Conservation (phyloP, 2,329 filamentous ascomycete genomes). For the Xylaria digitata region DNA sequence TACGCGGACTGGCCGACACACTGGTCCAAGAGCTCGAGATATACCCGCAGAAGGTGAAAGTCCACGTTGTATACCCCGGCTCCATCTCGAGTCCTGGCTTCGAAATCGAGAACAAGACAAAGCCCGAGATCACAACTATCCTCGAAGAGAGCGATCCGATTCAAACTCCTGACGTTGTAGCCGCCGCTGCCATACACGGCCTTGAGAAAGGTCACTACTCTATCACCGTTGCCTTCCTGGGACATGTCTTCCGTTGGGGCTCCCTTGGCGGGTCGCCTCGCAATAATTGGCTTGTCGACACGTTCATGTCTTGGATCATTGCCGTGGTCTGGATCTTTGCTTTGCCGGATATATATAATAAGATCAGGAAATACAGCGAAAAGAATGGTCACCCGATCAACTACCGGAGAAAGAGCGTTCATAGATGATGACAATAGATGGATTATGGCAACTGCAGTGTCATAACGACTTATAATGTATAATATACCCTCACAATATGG, state of each 20-base stretch:
- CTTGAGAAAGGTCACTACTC: slow-evolving; percentile 85
- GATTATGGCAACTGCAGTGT: slow-evolving; percentile 30
- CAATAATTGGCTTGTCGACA: slow-evolving; percentile 71
- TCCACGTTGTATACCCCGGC: slow-evolving; percentile 86
- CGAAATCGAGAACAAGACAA: slow-evolving; percentile 78
- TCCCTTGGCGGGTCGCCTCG: slow-evolving; percentile 65
- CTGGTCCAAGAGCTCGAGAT: slow-evolving; percentile 85
- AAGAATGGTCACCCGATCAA: slow-evolving; percentile 68
- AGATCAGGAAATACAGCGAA: slow-evolving; percentile 67
- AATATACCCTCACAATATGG: slow-evolving; percentile 5
- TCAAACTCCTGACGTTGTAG: slow-evolving; percentile 83
- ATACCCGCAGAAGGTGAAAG: slow-evolving; percentile 84
- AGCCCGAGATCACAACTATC: slow-evolving; percentile 81
- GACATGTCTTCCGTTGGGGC: slow-evolving; percentile 75
- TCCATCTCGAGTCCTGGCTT: slow-evolving; percentile 83
- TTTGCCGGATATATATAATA: slow-evolving; percentile 65
- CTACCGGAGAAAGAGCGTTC: slow-evolving; percentile 53
- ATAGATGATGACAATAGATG: slow-evolving; percentile 34
- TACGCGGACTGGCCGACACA: slow-evolving; percentile 84
- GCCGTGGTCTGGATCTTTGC: slow-evolving; percentile 69
- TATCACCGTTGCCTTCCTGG: slow-evolving; percentile 80
- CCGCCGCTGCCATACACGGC: slow-evolving; percentile 73
- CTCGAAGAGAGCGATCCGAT: slow-evolving; percentile 86
- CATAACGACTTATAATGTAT: slow-evolving; percentile 21
- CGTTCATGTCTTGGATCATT: slow-evolving; percentile 64